Base-by-base conservation (phyloP, 176 grass and related monocot species). In the Urochloa ruziziensis region DNA sequence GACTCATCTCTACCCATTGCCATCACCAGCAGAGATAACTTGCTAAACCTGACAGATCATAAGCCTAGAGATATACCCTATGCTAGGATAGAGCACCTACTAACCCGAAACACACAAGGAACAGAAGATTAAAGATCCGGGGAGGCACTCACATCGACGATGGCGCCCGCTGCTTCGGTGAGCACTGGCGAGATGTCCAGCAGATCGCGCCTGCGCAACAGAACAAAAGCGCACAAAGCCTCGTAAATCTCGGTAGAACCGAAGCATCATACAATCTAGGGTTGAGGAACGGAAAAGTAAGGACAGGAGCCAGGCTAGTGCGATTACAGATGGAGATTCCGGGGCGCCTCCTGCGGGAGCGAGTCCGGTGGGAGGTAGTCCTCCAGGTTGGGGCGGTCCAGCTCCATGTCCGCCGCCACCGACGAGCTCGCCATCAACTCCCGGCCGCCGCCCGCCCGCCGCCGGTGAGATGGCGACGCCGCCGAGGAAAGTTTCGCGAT, bases 151-250 rank as follows among this genome's bases (percentile, higher is more conserved):
- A 98, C 96, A 89, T 99, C 96, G 21, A 99, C 91, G 65, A 99
- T 99, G 73, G 93, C 96, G 7, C 96, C 96, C 7, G 96, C 93
- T 1, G 96, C 93, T 86, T 99, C 96, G 8, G 87, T 96, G 51
- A 99, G 86, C 63, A 94, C 94, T 1, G 91, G 93, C 53, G 96
- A 99, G 75, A 99, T 99, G 84, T 99, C 96, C 40, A 99, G 88
- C 88, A 99, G 80, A 86, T 99, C 96, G 63, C 89, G 92, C 91
- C 96, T 99, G 84, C 81, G 37, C 10, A 62, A 3, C 40, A 88
- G n/a, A 69, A 28, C 62, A 54, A 51, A 32, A 73, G 32, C 29
- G 24, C 5, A 24, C 14, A 43, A 66, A 5, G 6, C 67, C 58
- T 79, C 11, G 32, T 6, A 44, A 84, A 68, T 34, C 67, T 70